Base-by-base conservation (phyloP, 116 monocot genomes). In the Zostera marina region DNA sequence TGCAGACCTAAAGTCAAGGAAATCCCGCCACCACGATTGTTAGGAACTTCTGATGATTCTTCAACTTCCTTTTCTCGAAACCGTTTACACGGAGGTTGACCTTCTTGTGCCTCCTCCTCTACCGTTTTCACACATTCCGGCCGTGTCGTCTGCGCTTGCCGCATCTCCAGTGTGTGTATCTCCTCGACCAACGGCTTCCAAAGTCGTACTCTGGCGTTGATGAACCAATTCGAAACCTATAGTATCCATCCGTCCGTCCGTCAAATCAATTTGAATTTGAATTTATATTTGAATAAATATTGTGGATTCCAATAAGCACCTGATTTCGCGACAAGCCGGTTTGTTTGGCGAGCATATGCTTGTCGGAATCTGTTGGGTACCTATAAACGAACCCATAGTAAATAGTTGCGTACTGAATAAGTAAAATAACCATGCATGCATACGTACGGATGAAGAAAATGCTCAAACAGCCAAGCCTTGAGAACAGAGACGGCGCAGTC, bases 151-250 rank as follows among this genome's bases (percentile, higher is more conserved):
- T 32, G 32, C 32, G 32, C 26, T 61, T 90, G 80, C 8, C 73
- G 61, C 76, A 80, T 59, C 57, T 92, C 92, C 0, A 92, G 81
- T 11, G 79, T 73, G 63, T 92, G 92, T 69, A 92, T 76, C 61
- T 92, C 92, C 66, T 92, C 92, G 9, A 92, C 92, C 83, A 92
- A 79, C 32, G 92, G 92, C 67, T 92, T 92, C 92, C 92, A 92
- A 0, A 92, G 74, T 49, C 92, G 73, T 14, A 87, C 92, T 58
- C 92, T 79, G 42, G 92, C 92, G 60, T 92, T 92, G 42, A 92
- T 92, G 66, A 92, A 92, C 92, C 92, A 92, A 58, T 92, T 92
- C 20, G 87, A 92, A 45, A 87, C 92, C 92, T 87, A 59, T 6
- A 19, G 49, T 7, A 8, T 20, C 4, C 9, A 20, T 17, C 49